Percentiles rank a stretch among this genome's conserved stretches.
These are phyloP conservation scores for Pelargonium australe DNA, from an alignment of 441 rosid species.

Conservation along the genomic window DNA sequence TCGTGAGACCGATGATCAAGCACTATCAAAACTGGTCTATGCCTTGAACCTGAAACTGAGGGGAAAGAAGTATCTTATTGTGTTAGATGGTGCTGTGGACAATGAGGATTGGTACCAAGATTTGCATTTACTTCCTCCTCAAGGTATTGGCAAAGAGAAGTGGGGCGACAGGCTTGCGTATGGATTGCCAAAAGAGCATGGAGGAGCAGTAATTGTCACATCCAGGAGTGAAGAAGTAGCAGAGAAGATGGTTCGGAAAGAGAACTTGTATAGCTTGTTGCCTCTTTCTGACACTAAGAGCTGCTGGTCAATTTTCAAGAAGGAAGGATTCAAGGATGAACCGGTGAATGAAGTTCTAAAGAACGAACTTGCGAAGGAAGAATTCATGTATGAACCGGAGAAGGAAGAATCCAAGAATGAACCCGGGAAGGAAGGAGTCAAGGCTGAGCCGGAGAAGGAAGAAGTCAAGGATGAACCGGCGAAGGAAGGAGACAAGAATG, in stretches of 20 bases:
- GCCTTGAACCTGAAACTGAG: constrained; percentile 29
- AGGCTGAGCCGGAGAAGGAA: too few species aligned
- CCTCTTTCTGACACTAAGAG: constrained; percentile 28
- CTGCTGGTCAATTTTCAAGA: constrained; percentile 38
- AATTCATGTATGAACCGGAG: too few species aligned
- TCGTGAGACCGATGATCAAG: not conserved
- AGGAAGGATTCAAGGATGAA: constrained; percentile 7
- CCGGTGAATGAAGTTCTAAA: too few species aligned
- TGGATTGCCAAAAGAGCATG: constrained; percentile 32
- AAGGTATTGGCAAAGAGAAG: not conserved
- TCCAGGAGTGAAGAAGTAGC: constrained; percentile 29
- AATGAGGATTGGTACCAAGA: constrained; percentile 21
- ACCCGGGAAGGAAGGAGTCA: too few species aligned
- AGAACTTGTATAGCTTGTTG: constrained; percentile 26
- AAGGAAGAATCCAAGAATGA: too few species aligned
- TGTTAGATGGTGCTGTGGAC: constrained; percentile 36
- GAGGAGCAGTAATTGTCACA: constrained; percentile 31
- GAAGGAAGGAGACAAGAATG: too few species aligned
- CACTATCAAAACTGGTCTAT: constrained; percentile 21
- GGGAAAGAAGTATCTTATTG: constrained; percentile 47
- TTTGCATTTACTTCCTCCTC: constrained; percentile 12
- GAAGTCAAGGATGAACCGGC: too few species aligned
- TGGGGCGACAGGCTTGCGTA: constrained; percentile 17
- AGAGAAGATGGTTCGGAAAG: constrained; percentile 30
- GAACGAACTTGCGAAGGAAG: too few species aligned